Conservation (phyloP, 345 rosid species). For the Barbarea vulgaris region DNA sequence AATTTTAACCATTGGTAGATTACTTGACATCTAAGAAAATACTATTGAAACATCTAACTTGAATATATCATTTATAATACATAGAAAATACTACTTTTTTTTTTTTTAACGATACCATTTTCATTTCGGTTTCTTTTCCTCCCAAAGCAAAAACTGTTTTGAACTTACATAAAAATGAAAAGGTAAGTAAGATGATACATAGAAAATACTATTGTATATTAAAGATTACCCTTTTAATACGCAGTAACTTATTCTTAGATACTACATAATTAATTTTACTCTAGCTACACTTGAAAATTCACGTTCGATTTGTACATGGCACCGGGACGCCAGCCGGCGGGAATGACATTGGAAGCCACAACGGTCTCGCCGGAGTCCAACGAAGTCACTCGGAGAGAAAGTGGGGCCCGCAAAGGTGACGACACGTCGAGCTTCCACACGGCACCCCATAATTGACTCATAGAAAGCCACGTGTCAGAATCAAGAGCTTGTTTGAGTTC, state of each 20-base stretch:
- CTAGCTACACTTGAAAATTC: slow-evolving; percentile 41
- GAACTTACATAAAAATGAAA: no score
- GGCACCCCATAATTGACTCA: slow-evolving; percentile 65
- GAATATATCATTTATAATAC: neutral
- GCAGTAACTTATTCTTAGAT: neutral
- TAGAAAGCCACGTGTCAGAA: slow-evolving; percentile 53
- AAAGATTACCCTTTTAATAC: neutral
- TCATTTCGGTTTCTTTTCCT: no score
- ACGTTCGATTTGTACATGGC: slow-evolving; percentile 51
- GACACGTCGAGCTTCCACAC: slow-evolving; percentile 57
- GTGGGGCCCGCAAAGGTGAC: slow-evolving; percentile 51
- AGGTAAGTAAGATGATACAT: no score
- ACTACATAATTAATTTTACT: neutral
- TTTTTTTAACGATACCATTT: no score
- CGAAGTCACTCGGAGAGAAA: slow-evolving; percentile 57
- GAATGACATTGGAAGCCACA: slow-evolving; percentile 53
- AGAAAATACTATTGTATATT: no score
- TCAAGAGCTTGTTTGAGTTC: slow-evolving; percentile 50
- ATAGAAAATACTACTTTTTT: no score
- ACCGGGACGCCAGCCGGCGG: slow-evolving; percentile 60
- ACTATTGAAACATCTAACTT: no score
- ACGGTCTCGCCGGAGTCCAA: slow-evolving; percentile 39
- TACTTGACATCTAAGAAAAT: no score
- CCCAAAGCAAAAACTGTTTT: no score
- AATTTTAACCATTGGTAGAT: no score